Evolutionary conservation across 331 rosid species (phyloP), one percentile per base, ranked within the genome.

Genomic region (Rosa hybrid): DNA sequence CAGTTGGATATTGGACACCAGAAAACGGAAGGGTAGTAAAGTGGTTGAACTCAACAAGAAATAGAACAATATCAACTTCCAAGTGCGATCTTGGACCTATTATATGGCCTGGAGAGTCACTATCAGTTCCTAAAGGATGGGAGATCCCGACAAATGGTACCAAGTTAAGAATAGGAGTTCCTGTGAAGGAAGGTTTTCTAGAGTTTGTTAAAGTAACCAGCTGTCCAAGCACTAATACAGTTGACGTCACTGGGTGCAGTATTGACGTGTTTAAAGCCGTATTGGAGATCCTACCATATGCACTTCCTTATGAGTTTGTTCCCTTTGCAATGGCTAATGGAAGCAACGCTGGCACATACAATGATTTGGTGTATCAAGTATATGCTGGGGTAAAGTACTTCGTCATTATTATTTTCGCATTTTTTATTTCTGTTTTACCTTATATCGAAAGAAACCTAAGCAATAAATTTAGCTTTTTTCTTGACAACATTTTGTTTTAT

Each of bases 281-380:
- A 65, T 7, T 65, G 4, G 6, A 63, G 2, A 63, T 3, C 3
- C 13, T 63, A 63, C 69, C 69, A 12, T 63, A 63, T 63, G 41
- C 69, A 27, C 42, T 63, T 25, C 69, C 42, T 5, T 27, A 63
- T 7, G 69, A 63, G 8, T 63, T 63, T 1, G 1, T 63, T 63
- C 42, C 69, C 0, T 63, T 27, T 27, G 42, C 2, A 63, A 1
- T 3, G 1, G 18, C 42, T 25, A 27, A 63, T 63, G 41, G 42
- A 1, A 63, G 18, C 41, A 63, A 20, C 8, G 27, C 60, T 21
- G 78, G 78, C 20, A 11, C 81, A 23, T 82, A 82, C 20, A 12
- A 63, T 50, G 74, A 77, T 16, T 72, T 82, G 72, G n/a, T 82
- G 25, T 11, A 78, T 17, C 75, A 72, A 39, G 81, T 83, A 0